These are phyloP conservation scores for Rhodamnia rubescens DNA, from an alignment of 345 rosid species.

Conservation along the genomic window DNA sequence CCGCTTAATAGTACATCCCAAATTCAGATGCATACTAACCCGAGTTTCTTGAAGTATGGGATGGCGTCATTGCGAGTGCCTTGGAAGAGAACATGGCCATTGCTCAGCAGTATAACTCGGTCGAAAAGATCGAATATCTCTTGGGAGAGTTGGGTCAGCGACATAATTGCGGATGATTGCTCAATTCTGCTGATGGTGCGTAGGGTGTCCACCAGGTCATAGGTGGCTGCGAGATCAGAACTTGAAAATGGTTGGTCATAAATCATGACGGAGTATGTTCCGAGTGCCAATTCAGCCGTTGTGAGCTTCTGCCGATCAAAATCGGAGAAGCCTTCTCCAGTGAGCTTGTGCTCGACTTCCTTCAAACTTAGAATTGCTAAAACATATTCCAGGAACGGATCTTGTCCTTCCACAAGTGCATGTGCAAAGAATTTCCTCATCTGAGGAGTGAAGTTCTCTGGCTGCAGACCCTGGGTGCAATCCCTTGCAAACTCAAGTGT, in stretches of 20 bases:
- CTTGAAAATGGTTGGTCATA: constrained; percentile 21
- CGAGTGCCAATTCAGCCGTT: constrained; percentile 19
- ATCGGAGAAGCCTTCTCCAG: constrained; percentile 17
- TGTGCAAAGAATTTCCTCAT: constrained; percentile 30
- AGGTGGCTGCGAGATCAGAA: constrained; percentile 13
- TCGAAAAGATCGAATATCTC: constrained; percentile 16
- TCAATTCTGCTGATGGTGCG: constrained; percentile 23
- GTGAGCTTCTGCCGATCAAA: constrained; percentile 19
- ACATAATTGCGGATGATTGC: constrained; percentile 20
- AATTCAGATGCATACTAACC: constrained; percentile 2
- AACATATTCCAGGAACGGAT: constrained; percentile 20
- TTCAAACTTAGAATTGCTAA: constrained; percentile 16
- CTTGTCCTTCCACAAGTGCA: constrained; percentile 28
- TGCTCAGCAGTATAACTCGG: constrained; percentile 11
- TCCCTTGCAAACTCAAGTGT: constrained; percentile 32
- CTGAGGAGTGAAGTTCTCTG: constrained; percentile 23
- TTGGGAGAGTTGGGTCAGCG: constrained; percentile 11
- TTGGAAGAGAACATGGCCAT: constrained; percentile 15
- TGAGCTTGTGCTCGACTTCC: constrained; percentile 12
- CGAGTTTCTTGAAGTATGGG: constrained; percentile 14
- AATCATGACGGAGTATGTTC: constrained; percentile 18
- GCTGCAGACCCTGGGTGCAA: constrained; percentile 20
- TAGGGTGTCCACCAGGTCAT: constrained; percentile 14
- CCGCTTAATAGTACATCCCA: neutral
- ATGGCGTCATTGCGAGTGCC: constrained; percentile 22